phyloP scores from a whole-genome alignment of 2,329 filamentous ascomycete species.

The Penicillium sp. region DNA sequence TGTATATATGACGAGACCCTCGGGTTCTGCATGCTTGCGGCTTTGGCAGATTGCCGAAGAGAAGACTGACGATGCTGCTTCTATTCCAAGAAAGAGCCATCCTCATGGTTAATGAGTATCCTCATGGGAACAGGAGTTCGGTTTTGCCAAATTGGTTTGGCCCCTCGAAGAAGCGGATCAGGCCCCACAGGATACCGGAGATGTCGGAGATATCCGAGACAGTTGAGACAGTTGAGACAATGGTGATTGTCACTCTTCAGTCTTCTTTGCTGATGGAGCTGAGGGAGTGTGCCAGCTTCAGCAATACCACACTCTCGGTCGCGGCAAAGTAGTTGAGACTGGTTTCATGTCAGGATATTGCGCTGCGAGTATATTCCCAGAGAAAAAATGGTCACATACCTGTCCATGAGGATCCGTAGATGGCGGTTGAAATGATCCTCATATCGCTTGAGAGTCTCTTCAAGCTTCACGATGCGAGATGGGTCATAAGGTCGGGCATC shows the following conservation, averaged over 20 bases:
- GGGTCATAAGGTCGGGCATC: constrained; percentile 58
- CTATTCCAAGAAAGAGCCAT: background rate
- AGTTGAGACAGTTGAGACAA: background rate
- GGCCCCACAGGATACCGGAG: background rate
- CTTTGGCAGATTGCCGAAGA: background rate
- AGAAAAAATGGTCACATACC: constrained; percentile 43
- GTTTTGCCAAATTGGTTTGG: background rate
- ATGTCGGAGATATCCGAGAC: background rate
- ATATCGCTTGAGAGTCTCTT: constrained; percentile 87
- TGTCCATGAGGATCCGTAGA: constrained; percentile 90
- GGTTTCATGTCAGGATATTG: constrained; percentile 7
- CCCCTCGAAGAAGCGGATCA: background rate
- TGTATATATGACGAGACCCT: constrained; percentile 5
- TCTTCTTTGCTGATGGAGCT: constrained; percentile 49
- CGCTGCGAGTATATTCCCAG: background rate
- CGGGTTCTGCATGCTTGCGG: background rate
- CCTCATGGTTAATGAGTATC: background rate
- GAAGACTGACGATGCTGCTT: background rate
- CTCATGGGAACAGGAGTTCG: background rate
- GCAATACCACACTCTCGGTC: constrained; percentile 91
- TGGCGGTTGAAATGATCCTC: constrained; percentile 92
- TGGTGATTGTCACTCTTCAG: constrained; percentile 28
- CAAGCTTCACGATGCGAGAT: constrained; percentile 71
- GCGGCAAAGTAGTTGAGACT: constrained; percentile 91
- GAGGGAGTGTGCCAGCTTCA: constrained; percentile 66